phyloP scores from a whole-genome alignment of 257 asterid genomes.

The Anisodus acutangulus region DNA sequence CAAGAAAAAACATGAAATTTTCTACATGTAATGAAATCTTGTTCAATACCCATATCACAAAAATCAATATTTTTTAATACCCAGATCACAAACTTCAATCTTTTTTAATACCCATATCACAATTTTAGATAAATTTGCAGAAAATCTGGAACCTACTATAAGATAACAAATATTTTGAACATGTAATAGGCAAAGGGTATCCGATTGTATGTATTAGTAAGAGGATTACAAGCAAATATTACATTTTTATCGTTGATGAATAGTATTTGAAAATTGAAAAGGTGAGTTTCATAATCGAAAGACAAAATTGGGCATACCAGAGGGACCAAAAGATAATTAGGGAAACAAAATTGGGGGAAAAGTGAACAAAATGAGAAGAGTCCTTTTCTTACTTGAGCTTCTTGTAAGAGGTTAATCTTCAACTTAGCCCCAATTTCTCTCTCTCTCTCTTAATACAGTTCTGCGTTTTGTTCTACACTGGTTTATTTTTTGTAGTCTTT shows the following conservation, averaged over 20 bases:
- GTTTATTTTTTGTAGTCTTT: conserved; percentile 6
- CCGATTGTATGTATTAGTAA: background rate
- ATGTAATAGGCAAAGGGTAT: background rate
- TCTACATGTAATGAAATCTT: background rate
- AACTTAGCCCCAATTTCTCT: conserved; percentile 10
- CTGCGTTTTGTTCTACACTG: background rate
- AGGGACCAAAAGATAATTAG: background rate
- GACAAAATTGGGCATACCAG: background rate
- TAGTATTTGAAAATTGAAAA: background rate
- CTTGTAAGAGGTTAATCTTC: conserved; percentile 24
- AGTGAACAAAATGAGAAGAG: background rate
- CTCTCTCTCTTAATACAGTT: background rate
- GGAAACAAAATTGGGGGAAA: background rate
- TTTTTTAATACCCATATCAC: too few species aligned
- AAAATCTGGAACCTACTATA: background rate
- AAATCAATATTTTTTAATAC: background rate
- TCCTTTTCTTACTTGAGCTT: conserved; percentile 16
- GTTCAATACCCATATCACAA: conserved; percentile 15
- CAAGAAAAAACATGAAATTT: background rate
- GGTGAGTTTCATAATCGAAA: background rate
- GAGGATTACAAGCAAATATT: background rate
- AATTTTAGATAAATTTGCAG: background rate
- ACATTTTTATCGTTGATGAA: background rate
- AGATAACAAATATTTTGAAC: background rate
- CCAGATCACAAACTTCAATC: background rate